phyloP scores from a whole-genome alignment of 2,329 filamentous ascomycete genomes.

The Arthrobotrys entomopaga region DNA sequence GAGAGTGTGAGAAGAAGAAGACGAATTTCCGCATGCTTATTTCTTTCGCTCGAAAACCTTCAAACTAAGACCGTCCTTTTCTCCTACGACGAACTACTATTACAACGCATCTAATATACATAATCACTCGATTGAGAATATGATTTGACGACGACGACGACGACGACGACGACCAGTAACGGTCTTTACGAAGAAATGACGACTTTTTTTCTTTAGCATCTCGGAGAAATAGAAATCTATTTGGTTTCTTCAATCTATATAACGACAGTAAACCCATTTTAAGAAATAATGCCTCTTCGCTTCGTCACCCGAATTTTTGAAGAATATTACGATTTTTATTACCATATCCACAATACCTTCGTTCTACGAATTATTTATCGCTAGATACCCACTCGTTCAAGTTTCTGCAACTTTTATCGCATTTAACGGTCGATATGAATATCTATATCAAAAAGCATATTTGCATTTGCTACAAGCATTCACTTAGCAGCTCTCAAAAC shows the following conservation, averaged over 20 bases:
- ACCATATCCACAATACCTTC: neutral
- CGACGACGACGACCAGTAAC: constrained; percentile 17
- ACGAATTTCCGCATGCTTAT: constrained; percentile 92
- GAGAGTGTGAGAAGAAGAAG: constrained; percentile 85
- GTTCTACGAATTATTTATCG: constrained; percentile 18
- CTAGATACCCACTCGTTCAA: constrained; percentile 43
- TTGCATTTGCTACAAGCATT: neutral
- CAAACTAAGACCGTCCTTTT: constrained; percentile 5
- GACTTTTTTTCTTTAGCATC: constrained; percentile 15
- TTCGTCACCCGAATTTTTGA: constrained; percentile 18
- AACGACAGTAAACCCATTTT: constrained; percentile 41
- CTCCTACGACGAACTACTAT: constrained; percentile 2
- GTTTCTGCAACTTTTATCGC: neutral
- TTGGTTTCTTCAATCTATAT: constrained; percentile 6
- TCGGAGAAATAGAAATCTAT: constrained; percentile 3
- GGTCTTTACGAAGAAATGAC: constrained; percentile 47
- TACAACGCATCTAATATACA: neutral
- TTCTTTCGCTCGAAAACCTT: constrained; percentile 85
- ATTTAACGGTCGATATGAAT: constrained; percentile 6
- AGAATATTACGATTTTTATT: neutral
- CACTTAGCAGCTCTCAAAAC: too few species aligned
- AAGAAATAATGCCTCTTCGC: constrained; percentile 25
- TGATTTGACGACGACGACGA: constrained; percentile 22
- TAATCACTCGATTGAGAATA: constrained; percentile 8
- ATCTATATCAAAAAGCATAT: neutral